phyloP scores from a whole-genome alignment of 2,329 filamentous ascomycete genomes.

The Neopestalotiopsis sp. region DNA sequence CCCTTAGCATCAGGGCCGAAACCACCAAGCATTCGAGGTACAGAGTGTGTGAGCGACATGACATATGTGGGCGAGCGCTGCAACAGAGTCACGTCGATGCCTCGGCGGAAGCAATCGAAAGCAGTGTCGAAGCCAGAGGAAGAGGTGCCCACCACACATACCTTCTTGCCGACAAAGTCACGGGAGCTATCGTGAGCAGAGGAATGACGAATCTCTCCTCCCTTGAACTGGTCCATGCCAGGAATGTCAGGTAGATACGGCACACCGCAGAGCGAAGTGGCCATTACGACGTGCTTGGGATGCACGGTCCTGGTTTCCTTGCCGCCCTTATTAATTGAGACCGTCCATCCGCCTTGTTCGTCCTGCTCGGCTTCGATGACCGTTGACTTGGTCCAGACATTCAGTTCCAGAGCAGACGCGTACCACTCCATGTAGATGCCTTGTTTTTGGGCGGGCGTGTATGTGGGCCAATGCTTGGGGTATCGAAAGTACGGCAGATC shows the following conservation, averaged over 20 bases:
- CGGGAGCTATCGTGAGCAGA: constrained; percentile 48
- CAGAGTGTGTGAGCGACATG: constrained; percentile 46
- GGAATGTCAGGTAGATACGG: constrained; percentile 64
- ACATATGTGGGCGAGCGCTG: constrained; percentile 64
- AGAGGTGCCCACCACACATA: constrained; percentile 61
- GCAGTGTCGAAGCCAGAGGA: constrained; percentile 65
- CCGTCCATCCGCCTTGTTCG: constrained; percentile 56
- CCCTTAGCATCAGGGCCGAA: constrained; percentile 52
- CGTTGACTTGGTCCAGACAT: constrained; percentile 65
- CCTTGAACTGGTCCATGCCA: constrained; percentile 58
- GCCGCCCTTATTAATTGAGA: constrained; percentile 39
- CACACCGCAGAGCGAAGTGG: constrained; percentile 72
- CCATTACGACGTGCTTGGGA: constrained; percentile 68
- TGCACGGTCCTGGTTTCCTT: constrained; percentile 57
- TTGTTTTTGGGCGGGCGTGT: constrained; percentile 49
- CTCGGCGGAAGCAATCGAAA: constrained; percentile 62
- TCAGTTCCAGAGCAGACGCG: constrained; percentile 66
- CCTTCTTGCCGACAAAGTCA: constrained; percentile 52
- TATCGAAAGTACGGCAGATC: constrained; percentile 49
- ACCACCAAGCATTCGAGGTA: constrained; percentile 5
- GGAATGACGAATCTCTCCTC: constrained; percentile 54
- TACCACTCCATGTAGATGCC: constrained; percentile 57
- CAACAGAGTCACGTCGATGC: constrained; percentile 63
- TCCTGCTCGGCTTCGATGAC: constrained; percentile 54
- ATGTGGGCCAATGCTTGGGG: constrained; percentile 46